These are phyloP conservation scores for Secale cereale DNA, from an alignment of 176 grass and related monocot species.

Conservation along the genomic window DNA sequence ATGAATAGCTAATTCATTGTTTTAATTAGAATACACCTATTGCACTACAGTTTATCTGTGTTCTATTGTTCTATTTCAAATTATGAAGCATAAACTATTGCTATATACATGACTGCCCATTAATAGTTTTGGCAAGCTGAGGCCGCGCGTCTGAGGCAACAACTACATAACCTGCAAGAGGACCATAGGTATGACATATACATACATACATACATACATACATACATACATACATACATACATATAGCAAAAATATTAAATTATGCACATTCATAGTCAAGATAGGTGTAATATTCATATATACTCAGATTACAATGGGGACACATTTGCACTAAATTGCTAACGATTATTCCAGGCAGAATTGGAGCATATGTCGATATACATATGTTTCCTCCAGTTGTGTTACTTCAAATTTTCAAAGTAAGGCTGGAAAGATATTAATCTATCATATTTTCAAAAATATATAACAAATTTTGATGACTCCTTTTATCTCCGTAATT, in stretches of 20 bases:
- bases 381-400: not conserved
- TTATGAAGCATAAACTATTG: not conserved
- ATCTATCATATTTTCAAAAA: too few species aligned
- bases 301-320: not conserved
- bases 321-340: not conserved
- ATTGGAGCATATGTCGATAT: not conserved
- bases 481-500: not conserved
- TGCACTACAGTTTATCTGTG: too few species aligned
- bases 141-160: constrained; percentile 54
- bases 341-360: too few species aligned
- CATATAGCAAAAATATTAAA: not conserved
- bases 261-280: too few species aligned
- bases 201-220: too few species aligned
- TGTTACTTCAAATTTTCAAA: too few species aligned
- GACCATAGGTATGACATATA: constrained; percentile 49
- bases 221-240: too few species aligned
- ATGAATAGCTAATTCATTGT: not conserved
- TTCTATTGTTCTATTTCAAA: not conserved
- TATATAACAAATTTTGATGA: not conserved
- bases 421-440: not conserved
- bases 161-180: constrained; percentile 66
- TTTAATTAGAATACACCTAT: too few species aligned
- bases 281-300: not conserved
- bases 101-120: not conserved
- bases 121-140: constrained; percentile 63